A percentile compares a stretch with the other conserved stretches of the same genome.
phyloP scores from a whole-genome alignment of 2,329 filamentous ascomycete genomes.

The Arthrobotrys iridis region DNA sequence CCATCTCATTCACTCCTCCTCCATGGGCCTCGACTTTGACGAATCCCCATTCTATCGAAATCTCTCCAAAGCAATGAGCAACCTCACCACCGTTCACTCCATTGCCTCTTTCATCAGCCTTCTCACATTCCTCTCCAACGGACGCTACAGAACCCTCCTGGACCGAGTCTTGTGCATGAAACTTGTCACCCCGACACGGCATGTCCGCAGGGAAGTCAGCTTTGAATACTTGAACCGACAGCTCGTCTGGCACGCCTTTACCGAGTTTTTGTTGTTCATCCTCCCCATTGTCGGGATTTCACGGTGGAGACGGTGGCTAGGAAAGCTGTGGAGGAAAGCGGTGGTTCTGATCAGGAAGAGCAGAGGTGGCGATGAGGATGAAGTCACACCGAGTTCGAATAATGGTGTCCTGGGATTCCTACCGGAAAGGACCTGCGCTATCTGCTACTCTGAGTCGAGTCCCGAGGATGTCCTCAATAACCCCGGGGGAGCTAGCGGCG shows the following conservation, averaged over 20 bases:
- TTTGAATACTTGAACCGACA: slow-evolving; percentile 98
- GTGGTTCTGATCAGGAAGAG: slow-evolving; percentile 71
- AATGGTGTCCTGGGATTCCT: slow-evolving; percentile 83
- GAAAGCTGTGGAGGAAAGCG: slow-evolving; percentile 83
- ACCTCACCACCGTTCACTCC: slow-evolving; percentile 78
- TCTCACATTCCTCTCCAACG: slow-evolving; percentile 88
- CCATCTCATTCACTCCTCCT: slow-evolving; percentile 39
- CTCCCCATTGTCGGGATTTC: slow-evolving; percentile 96
- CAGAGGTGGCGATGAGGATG: slow-evolving; percentile 65
- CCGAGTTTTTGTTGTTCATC: slow-evolving; percentile 95
- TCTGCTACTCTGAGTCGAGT: slow-evolving; percentile 82
- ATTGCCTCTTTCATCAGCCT: slow-evolving; percentile 85
- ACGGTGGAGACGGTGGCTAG: slow-evolving; percentile 90
- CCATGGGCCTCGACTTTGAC: slow-evolving; percentile 56
- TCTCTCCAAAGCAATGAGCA: slow-evolving; percentile 75
- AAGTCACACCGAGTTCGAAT: slow-evolving; percentile 63
- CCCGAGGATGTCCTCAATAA: slow-evolving; percentile 52
- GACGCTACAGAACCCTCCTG: slow-evolving; percentile 87
- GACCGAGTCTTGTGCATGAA: slow-evolving; percentile 86
- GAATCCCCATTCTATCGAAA: slow-evolving; percentile 63
- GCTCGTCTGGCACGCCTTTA: slow-evolving; percentile 99
- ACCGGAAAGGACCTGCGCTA: slow-evolving; percentile 92
- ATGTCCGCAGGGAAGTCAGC: slow-evolving; percentile 88
- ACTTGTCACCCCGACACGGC: slow-evolving; percentile 82
- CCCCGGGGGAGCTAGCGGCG: slow-evolving; percentile 46